Evolutionary conservation across 208 protist species (phyloP), one percentile per base, ranked within the genome.

Genomic region (Crithidia acanthocephali): DNA sequence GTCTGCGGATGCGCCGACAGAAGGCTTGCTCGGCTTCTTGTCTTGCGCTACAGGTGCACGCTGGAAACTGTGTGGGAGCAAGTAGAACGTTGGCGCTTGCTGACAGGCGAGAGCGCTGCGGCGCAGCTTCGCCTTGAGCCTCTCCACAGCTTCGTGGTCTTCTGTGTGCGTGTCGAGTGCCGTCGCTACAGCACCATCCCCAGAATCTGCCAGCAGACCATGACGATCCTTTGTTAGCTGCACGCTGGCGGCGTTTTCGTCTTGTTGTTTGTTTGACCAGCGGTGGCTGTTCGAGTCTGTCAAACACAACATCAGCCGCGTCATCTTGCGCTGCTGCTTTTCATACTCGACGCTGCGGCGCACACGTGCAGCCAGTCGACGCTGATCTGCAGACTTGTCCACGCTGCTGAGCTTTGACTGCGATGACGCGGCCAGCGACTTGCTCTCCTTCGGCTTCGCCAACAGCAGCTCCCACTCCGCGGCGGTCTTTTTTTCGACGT

Each of bases 401-500:
- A 16, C 32, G 18, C 23, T 25, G 18, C 23, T 32, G 13, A 20
- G 9, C 28, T 18, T 61, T 16, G 35, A 18, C 65, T 47, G 25
- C 52, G 25, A 16, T 2, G 37, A 35, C 55, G 11, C 15, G 55
- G 13, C 50, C 60, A 53, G 13, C 56, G 27, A 0, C 5, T 44
- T 30, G 28, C 52, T 68, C n/a, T 67, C 47, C 40, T 74, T 58
- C 1, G 48, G 25, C 22, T 74, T 71, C 5, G 28, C 51, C 52
- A 89, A 57, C 30, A 72, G 5, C 30, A 42, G 15, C 27, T 30
- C 44, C 88, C 91, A 95, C 40, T 76, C 83, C 15, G 76, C 72
- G 15, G 53, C 69, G 1, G 66, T 77, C 28, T 82, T 68, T 77
- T 95, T 95, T 45, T 85, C 64, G 28, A 75, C 86, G 5, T 27